Evolutionary conservation across 805 yeast genomes (phyloP).

Genomic region (Isabelozyma gotoi): DNA sequence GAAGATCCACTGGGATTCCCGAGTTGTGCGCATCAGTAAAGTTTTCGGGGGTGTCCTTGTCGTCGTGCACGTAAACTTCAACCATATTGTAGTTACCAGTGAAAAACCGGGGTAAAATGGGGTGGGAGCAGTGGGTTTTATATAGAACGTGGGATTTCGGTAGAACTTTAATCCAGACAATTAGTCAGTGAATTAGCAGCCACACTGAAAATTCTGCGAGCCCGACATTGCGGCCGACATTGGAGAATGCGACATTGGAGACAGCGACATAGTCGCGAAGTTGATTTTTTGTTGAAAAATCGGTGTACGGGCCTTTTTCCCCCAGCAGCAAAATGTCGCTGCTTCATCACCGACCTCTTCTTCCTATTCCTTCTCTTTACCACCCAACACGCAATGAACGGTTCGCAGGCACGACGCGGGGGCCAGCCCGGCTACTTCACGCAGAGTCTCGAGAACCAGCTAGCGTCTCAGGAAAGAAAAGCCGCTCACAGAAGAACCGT

Average conservation of each 20-base stretch:
- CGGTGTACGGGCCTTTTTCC: background rate
- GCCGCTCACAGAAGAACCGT: constrained; percentile 65
- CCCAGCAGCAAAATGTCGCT: too few species aligned
- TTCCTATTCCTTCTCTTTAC: background rate
- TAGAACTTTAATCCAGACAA: background rate
- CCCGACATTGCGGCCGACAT: background rate
- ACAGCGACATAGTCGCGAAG: background rate
- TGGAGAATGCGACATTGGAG: too few species aligned
- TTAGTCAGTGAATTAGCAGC: background rate
- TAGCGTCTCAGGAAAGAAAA: constrained; percentile 48
- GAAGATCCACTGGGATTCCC: constrained; percentile 54
- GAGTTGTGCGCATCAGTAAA: constrained; percentile 73
- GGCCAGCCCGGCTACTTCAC: constrained; percentile 10
- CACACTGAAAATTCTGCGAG: background rate
- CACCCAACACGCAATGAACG: background rate
- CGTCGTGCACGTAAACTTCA: constrained; percentile 64
- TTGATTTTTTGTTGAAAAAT: background rate
- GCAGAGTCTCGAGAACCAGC: constrained; percentile 41
- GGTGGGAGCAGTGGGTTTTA: background rate
- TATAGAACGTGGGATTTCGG: background rate
- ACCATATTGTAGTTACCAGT: constrained; percentile 21
- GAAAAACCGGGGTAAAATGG: background rate
- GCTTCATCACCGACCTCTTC: background rate
- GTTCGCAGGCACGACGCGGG: background rate
- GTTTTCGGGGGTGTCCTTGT: constrained; percentile 48